A percentile compares a stretch with the other conserved stretches of the same genome.
These are phyloP conservation scores for Oropetium thomaeum DNA, from an alignment of 176 grass and related monocot genomes.

Conservation along the genomic window DNA sequence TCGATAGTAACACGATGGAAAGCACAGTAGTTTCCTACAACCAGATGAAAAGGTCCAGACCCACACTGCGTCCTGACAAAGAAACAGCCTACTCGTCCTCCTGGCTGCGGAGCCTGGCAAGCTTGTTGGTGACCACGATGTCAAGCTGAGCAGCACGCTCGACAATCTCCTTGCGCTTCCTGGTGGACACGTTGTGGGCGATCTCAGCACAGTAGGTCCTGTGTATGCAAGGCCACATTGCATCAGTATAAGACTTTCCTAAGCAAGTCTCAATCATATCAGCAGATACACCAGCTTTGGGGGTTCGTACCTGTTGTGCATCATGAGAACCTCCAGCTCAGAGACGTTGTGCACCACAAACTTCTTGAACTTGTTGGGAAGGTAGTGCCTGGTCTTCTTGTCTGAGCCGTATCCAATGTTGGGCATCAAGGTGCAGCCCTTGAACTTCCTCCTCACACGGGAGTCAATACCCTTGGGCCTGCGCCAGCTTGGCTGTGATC, in stretches of 20 bases:
- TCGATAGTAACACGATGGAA: not conserved
- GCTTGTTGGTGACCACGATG: slow-evolving; percentile 78
- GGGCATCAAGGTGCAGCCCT: slow-evolving; percentile 82
- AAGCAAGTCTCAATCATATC: not conserved
- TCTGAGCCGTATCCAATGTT: slow-evolving; percentile 86
- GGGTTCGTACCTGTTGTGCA: slow-evolving; percentile 67
- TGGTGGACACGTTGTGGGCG: slow-evolving; percentile 65
- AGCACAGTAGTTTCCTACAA: slow-evolving; percentile 16
- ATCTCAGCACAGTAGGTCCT: slow-evolving; percentile 91
- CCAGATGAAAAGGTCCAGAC: not conserved
- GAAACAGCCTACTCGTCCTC: slow-evolving; percentile 63
- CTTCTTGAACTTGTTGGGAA: slow-evolving; percentile 89
- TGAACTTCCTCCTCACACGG: slow-evolving; percentile 84
- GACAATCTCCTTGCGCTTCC: slow-evolving; percentile 83
- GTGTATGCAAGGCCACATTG: not conserved
- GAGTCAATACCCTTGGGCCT: slow-evolving; percentile 96
- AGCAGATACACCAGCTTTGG: not conserved
- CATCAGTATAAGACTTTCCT: not conserved
- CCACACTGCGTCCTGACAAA: not conserved
- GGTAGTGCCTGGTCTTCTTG: slow-evolving; percentile 82
- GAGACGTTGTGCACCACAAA: slow-evolving; percentile 83
- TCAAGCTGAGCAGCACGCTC: slow-evolving; percentile 77
- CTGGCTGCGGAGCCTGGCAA: slow-evolving; percentile 73
- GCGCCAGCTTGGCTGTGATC: slow-evolving; percentile 62
- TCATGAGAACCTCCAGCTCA: slow-evolving; percentile 78